A percentile compares a stretch with the other conserved stretches of the same genome.
These are phyloP conservation scores for Meredithiella fracta DNA, from an alignment of 2,329 filamentous ascomycete genomes.

Conservation along the genomic window DNA sequence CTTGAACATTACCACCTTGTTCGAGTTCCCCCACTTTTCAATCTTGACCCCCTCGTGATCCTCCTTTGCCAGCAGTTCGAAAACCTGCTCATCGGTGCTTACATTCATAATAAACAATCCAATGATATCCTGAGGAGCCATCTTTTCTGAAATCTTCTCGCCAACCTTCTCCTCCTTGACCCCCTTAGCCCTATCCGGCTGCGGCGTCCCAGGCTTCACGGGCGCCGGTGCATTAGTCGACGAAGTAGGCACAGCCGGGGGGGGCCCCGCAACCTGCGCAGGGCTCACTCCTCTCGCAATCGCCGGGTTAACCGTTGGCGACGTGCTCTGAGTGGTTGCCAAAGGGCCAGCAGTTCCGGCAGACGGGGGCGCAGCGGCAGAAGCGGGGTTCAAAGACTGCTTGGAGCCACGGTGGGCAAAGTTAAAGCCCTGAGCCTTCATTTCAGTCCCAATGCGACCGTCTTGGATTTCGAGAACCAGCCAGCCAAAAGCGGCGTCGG, in stretches of 20 bases:
- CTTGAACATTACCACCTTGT: conserved; percentile 77
- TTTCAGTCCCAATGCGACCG: conserved; percentile 91
- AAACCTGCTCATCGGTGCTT: conserved; percentile 65
- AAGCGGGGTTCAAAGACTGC: conserved; percentile 28
- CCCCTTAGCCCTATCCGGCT: conserved; percentile 30
- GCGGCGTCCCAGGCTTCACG: conserved; percentile 25
- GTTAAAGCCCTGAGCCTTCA: conserved; percentile 98
- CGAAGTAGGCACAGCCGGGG: conserved; percentile 20
- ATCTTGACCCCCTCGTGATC: conserved; percentile 71
- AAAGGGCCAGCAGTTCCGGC: conserved; percentile 11
- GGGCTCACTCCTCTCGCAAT: conserved; percentile 12
- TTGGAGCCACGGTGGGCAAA: conserved; percentile 91
- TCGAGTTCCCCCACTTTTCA: conserved; percentile 61
- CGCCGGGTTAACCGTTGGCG: conserved; percentile 11
- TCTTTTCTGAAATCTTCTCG: conserved; percentile 41
- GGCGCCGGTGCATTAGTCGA: conserved; percentile 15
- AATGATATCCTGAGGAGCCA: conserved; percentile 48
- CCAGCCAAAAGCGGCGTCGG: conserved; percentile 93
- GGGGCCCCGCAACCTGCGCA: conserved; percentile 13
- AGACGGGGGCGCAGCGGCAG: conserved; percentile 20
- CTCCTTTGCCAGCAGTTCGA: conserved; percentile 66
- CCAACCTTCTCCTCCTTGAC: conserved; percentile 41
- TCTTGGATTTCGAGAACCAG: conserved; percentile 88
- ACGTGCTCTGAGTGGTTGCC: conserved; percentile 20
- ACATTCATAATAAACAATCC: conserved; percentile 84